These are phyloP conservation scores for Chrysophaeum taylorii DNA, from an alignment of 352 stramenopile genomes.

Conservation along the genomic window DNA sequence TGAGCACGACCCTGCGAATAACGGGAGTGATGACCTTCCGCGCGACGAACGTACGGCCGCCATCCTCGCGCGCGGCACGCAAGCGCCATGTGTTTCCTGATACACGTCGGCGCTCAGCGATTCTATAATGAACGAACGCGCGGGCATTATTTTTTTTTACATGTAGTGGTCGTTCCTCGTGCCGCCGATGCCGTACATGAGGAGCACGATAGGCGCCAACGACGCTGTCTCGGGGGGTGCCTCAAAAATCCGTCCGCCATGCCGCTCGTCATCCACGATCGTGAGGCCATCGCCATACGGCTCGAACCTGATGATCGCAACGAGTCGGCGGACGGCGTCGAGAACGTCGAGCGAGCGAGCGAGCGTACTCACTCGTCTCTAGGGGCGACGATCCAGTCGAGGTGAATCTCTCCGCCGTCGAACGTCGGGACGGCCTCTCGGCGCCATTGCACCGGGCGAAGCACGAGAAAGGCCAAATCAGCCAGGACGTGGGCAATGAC, in stretches of 20 bases:
- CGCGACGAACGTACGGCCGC: no score
- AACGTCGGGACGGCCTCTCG: neutral
- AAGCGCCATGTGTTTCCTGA: conserved; percentile 18
- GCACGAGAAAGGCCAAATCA: neutral
- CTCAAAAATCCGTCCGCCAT: no score
- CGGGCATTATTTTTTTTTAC: no score
- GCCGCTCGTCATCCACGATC: neutral
- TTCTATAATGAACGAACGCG: no score
- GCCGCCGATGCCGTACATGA: conserved; percentile 22
- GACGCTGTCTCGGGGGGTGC: neutral
- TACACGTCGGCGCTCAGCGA: no score
- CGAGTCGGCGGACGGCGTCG: no score
- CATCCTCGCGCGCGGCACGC: neutral
- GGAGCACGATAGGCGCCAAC: conserved; percentile 13
- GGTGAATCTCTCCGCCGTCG: neutral
- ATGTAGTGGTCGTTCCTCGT: conserved; percentile 25
- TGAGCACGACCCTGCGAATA: conserved; percentile 14
- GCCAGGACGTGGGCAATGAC: conserved; percentile 2
- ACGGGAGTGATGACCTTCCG: no score
- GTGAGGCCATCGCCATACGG: neutral
- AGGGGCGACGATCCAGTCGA: conserved; percentile 2
- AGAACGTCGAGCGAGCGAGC: no score
- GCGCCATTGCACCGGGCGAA: neutral
- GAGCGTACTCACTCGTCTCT: no score
- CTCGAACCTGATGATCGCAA: no score